Evolutionary conservation across 164 flowering plant genomes (phyloP).

Genomic region (Sextonia rubra): DNA sequence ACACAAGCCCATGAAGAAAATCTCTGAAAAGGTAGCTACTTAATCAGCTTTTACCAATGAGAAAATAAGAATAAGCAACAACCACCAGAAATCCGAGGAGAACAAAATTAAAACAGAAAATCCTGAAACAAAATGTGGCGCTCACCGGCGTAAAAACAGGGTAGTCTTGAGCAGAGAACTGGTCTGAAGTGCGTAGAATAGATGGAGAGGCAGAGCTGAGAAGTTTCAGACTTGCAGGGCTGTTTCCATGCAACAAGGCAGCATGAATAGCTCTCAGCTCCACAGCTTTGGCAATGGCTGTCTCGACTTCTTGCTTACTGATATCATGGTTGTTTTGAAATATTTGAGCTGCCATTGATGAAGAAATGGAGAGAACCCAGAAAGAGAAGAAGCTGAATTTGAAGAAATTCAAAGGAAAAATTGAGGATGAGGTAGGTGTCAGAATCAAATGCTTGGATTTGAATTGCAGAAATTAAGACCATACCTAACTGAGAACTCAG

Average conservation of each 20-base stretch:
- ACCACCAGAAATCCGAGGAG: slow-evolving; percentile 1
- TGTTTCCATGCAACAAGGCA: slow-evolving; percentile 59
- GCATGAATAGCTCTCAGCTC: slow-evolving; percentile 94
- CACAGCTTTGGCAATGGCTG: slow-evolving; percentile 87
- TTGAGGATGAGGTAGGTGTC: slow-evolving; percentile 12
- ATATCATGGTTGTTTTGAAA: slow-evolving; percentile 34
- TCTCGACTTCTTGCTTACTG: slow-evolving; percentile 58
- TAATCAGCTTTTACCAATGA: background rate
- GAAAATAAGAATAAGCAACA: background rate
- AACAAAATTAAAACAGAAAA: slow-evolving; percentile 1
- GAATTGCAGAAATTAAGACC: slow-evolving; percentile 23
- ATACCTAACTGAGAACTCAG: slow-evolving; percentile 20
- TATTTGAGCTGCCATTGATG: slow-evolving; percentile 37
- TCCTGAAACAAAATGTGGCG: background rate
- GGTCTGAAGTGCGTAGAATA: slow-evolving; percentile 36
- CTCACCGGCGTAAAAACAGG: slow-evolving; percentile 97
- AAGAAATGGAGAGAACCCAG: background rate
- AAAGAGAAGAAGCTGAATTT: slow-evolving; percentile 5
- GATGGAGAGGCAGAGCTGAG: slow-evolving; percentile 44
- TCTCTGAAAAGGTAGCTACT: background rate
- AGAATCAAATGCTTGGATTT: slow-evolving; percentile 33
- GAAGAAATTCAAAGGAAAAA: background rate
- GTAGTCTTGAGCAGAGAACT: slow-evolving; percentile 80
- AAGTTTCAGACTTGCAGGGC: slow-evolving; percentile 47
- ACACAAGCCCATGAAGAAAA: background rate